Evolutionary conservation across 2,329 filamentous ascomycete genomes (phyloP).

Genomic region (Cladophialophora psammophila): DNA sequence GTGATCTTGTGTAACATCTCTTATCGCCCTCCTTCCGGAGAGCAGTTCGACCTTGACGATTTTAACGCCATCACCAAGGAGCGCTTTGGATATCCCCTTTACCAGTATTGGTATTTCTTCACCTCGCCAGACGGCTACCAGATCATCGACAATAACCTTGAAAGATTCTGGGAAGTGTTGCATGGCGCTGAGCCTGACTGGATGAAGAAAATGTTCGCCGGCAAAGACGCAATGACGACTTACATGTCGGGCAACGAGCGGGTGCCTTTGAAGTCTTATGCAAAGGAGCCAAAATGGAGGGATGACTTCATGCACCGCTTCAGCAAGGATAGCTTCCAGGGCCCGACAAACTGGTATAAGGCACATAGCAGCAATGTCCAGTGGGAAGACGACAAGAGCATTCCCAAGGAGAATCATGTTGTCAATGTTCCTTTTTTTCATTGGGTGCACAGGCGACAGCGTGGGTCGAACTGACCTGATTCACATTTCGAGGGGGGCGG

Average conservation of each 20-base stretch:
- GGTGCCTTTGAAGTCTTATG: constrained; percentile 47
- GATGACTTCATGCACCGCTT: constrained; percentile 48
- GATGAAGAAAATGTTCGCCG: constrained; percentile 50
- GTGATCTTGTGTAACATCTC: constrained; percentile 53
- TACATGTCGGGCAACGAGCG: constrained; percentile 39
- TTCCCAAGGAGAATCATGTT: constrained; percentile 25
- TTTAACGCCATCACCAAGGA: constrained; percentile 45
- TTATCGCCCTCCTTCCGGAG: constrained; percentile 49
- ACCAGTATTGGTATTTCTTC: constrained; percentile 59
- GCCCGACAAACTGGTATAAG: constrained; percentile 26
- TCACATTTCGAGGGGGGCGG: constrained; percentile 20
- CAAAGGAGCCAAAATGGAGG: constrained; percentile 42
- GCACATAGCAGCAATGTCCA: constrained; percentile 22
- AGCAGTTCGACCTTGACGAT: constrained; percentile 49
- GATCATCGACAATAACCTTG: constrained; percentile 50
- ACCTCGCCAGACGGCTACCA: constrained; percentile 48
- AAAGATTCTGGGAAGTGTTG: constrained; percentile 47
- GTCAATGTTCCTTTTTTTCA: constrained; percentile 27
- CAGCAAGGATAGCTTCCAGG: constrained; percentile 34
- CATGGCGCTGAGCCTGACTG: constrained; percentile 46
- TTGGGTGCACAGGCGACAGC: constrained; percentile 28
- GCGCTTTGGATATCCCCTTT: constrained; percentile 48
- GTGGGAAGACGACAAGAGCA: constrained; percentile 19
- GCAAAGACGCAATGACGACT: constrained; percentile 46
- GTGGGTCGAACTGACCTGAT: constrained; percentile 25